These are phyloP conservation scores for Ceratonia siliqua DNA, from an alignment of 306 rosid genomes.

Conservation along the genomic window DNA sequence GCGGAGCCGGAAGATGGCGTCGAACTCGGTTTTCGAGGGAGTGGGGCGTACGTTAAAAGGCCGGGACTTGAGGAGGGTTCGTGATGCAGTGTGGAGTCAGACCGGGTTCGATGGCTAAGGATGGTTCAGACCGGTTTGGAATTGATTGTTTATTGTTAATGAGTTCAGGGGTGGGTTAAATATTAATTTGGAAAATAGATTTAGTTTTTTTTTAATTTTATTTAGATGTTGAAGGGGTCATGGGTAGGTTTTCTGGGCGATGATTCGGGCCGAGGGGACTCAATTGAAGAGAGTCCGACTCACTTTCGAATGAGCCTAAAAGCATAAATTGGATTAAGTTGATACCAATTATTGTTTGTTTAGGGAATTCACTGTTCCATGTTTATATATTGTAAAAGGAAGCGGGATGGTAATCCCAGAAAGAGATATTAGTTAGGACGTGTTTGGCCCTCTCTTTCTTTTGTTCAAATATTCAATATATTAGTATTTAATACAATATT, in stretches of 20 bases:
- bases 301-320: constrained; percentile 39
- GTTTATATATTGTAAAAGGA: background rate
- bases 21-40: constrained; percentile 91
- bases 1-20: constrained; percentile 56
- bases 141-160: background rate
- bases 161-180: background rate
- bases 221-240: constrained; percentile 17
- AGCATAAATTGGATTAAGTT: constrained; percentile 26
- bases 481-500: too few species aligned
- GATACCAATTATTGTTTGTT: constrained; percentile 9
- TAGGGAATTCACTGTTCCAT: background rate
- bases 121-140: background rate
- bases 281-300: constrained; percentile 30
- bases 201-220: background rate
- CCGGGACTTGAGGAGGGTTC: constrained; percentile 85
- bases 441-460: background rate
- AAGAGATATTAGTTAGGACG: background rate
- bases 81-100: constrained; percentile 96
- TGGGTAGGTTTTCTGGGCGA: constrained; percentile 35
- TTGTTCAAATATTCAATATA: too few species aligned
- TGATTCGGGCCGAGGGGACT: constrained; percentile 41
- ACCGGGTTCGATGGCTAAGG: constrained; percentile 86
- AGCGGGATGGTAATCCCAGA: too few species aligned
- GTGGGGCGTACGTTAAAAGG: constrained; percentile 96
- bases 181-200: constrained; percentile 7